phyloP scores from a whole-genome alignment of 768 basidiomycete species.

The Steccherinum ochraceum region DNA sequence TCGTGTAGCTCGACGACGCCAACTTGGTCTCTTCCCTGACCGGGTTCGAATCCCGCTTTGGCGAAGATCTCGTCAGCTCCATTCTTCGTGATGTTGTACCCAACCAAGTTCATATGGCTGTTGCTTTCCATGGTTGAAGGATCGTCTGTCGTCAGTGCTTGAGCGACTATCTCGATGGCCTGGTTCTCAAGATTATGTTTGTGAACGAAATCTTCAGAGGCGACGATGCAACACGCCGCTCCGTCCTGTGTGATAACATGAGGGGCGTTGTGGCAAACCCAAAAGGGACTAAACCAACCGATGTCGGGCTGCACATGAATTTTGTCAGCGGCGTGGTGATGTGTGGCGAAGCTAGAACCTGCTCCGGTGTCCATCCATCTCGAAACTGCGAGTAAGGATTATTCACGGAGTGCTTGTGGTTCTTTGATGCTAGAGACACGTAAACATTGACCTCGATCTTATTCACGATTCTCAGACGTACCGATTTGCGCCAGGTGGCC shows the following conservation, averaged over 20 bases:
- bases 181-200: conserved; percentile 73
- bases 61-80: conserved; percentile 65
- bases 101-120: conserved; percentile 78
- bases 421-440: conserved; percentile 58
- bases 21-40: conserved; percentile 61
- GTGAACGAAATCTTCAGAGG: conserved; percentile 74
- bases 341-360: conserved; percentile 59
- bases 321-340: conserved; percentile 72
- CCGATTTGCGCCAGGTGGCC: conserved; percentile 74
- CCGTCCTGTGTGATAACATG: conserved; percentile 65
- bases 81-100: conserved; percentile 67
- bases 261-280: too few relatives aligned
- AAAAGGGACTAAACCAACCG: too few relatives aligned
- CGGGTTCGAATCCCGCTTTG: conserved; percentile 61
- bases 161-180: conserved; percentile 75
- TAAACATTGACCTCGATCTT: background rate
- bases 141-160: conserved; percentile 60
- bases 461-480: conserved; percentile 23
- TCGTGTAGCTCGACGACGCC: conserved; percentile 87
- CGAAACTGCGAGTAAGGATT: conserved; percentile 88
- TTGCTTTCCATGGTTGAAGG: conserved; percentile 56
- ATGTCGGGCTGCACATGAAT: conserved; percentile 86
- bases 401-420: conserved; percentile 73
- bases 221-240: conserved; percentile 71
- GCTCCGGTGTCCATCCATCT: conserved; percentile 67